Conservation (phyloP, 1,139 yeast species). For the Debaryomyces psychrophilus region DNA sequence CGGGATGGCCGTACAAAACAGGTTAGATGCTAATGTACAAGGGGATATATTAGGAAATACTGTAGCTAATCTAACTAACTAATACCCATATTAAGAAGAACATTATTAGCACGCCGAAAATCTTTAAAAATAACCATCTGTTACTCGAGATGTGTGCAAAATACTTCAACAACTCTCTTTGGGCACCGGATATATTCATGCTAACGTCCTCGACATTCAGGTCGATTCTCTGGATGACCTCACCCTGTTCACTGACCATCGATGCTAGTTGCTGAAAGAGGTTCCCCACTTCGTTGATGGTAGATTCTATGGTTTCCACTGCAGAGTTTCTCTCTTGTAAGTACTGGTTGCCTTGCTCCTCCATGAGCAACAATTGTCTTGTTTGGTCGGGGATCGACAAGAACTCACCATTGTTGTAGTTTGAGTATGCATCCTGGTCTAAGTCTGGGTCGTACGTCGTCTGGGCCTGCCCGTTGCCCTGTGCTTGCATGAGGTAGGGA, state of each 20-base stretch:
- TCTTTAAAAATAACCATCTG: slow-evolving; percentile 88
- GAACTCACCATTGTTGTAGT: slow-evolving; percentile 37
- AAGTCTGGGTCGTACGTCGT: slow-evolving; percentile 38
- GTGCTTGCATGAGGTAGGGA: slow-evolving; percentile 39
- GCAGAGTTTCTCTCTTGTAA: slow-evolving; percentile 85
- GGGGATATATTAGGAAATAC: slow-evolving; percentile 3
- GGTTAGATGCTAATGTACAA: background rate
- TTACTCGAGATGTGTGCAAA: slow-evolving; percentile 87
- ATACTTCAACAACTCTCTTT: slow-evolving; percentile 87
- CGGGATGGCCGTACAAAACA: background rate
- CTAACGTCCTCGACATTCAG: slow-evolving; percentile 93
- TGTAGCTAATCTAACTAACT: slow-evolving; percentile 49
- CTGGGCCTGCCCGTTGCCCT: slow-evolving; percentile 17
- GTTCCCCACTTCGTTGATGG: slow-evolving; percentile 95
- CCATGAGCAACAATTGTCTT: slow-evolving; percentile 70
- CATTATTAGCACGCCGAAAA: slow-evolving; percentile 82
- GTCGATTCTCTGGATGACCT: slow-evolving; percentile 92
- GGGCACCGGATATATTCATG: slow-evolving; percentile 89
- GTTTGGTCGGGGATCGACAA: slow-evolving; percentile 74
- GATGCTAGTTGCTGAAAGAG: slow-evolving; percentile 93
- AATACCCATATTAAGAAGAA: slow-evolving; percentile 80
- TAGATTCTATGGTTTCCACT: slow-evolving; percentile 92
- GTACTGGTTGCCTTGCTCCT: slow-evolving; percentile 75
- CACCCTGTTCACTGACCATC: slow-evolving; percentile 98
- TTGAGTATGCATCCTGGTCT: slow-evolving; percentile 38